Base-by-base conservation (phyloP, 345 rosid species). In the Citrus reticulata region DNA sequence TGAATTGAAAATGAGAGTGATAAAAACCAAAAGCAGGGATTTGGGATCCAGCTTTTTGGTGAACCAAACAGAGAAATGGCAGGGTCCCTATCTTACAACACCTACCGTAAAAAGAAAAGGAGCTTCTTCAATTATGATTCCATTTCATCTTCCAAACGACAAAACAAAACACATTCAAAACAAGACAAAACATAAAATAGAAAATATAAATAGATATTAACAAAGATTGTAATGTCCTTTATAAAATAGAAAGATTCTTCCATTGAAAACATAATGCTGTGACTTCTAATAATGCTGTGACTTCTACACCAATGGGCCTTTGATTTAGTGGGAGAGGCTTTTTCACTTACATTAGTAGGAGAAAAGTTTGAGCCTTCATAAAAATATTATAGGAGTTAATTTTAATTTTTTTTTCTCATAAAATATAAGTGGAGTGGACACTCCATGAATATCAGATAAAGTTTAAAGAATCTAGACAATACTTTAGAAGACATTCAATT, bases 21-120 rank as follows among this genome's bases (percentile, higher is more conserved):
- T 54, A 14, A 76, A 76, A 75, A 37, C 39, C 65, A 37, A 55
- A 67, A 67, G 73, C 51, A 67, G 60, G 27, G 19, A 5, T 24
- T 55, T 66, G 13, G 51, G 20, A 35, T 25, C 64, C 79, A 35
- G 11, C 49, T 68, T n/a, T 9, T 25, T 9, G 29, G 65, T n/a
- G 7, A 29, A 63, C 19, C 9, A 10, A 63, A 64, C 57, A 40
- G 27, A 24, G 30, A 22, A 37, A 7, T 68, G 58, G 20, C 58
- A 17, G 58, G 37, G 29, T 37, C 24, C 49, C 46, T 20, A 11
- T 42, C 65, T 51, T 5, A 16, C 19, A 1, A 4, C 22, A 16
- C 22, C 57, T 17, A 54, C 58, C 5, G 20, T 22, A 54, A 54
- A 54, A 54, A 54, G 58, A 5, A 54, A 54, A 54, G 58, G 7